phyloP scores from a whole-genome alignment of 108 stramenopile genomes.

The Phaeodactylum tricornutum region DNA sequence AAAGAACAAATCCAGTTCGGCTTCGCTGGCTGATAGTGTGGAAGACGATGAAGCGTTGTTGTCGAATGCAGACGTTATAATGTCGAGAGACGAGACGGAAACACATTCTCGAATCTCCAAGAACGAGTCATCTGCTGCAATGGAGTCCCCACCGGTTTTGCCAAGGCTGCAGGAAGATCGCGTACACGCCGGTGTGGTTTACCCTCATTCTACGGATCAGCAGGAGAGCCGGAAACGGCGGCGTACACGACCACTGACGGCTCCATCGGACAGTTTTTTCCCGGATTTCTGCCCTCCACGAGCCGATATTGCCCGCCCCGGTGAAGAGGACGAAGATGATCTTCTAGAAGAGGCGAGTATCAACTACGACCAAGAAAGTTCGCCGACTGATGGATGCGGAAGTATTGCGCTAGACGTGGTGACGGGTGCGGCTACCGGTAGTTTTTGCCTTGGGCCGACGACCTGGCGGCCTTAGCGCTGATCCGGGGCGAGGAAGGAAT shows the following conservation, averaged over 20 bases:
- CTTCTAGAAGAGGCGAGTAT: slow-evolving; percentile 24
- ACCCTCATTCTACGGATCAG: slow-evolving; percentile 22
- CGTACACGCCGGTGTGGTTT: background rate
- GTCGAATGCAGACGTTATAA: background rate
- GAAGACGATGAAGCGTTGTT: slow-evolving; percentile 11
- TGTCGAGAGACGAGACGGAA: slow-evolving; percentile 9
- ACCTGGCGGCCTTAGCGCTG: slow-evolving; percentile 4
- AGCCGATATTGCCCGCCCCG: slow-evolving; percentile 27
- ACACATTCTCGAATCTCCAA: background rate
- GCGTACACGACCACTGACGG: slow-evolving; percentile 20
- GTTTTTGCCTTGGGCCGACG: slow-evolving; percentile 38
- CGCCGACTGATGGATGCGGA: slow-evolving; percentile 21
- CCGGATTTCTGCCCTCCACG: slow-evolving; percentile 49
- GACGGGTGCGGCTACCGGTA: slow-evolving; percentile 41
- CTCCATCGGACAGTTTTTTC: slow-evolving; percentile 30
- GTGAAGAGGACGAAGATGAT: slow-evolving; percentile 5
- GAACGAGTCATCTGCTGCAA: background rate
- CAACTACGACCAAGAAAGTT: slow-evolving; percentile 8
- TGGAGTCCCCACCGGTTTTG: slow-evolving; percentile 24
- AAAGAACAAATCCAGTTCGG: slow-evolving; percentile 42
- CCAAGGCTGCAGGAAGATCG: slow-evolving; percentile 6
- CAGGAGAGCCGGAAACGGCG: slow-evolving; percentile 36
- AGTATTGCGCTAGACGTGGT: slow-evolving; percentile 36
- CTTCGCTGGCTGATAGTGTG: background rate
- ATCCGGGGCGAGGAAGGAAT: too few species aligned